Percentiles rank a stretch among this genome's conserved stretches.
phyloP scores from a whole-genome alignment of 208 protist genomes.

The Wallacemonas collosoma region DNA sequence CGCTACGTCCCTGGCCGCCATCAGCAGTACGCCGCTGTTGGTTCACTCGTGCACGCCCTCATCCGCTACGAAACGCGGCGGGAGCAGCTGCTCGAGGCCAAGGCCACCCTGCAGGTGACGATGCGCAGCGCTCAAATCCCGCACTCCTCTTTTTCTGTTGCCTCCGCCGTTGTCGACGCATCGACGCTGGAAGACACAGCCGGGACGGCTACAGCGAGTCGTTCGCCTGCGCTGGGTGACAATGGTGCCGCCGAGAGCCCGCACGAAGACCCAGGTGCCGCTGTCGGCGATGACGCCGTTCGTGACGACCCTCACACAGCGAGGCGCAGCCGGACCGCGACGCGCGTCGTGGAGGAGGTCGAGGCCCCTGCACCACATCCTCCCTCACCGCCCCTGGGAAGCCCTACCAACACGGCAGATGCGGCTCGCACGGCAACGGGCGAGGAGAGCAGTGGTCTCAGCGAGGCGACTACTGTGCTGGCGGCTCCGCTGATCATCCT shows the following conservation, averaged over 20 bases:
- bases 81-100: constrained; percentile 21
- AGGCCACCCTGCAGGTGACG: neutral
- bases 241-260: too few relatives aligned
- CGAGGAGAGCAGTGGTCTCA: constrained; percentile 6
- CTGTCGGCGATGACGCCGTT: too few relatives aligned
- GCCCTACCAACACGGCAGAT: too few relatives aligned
- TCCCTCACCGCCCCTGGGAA: too few relatives aligned
- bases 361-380: too few relatives aligned
- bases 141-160: constrained; percentile 14
- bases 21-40: constrained; percentile 39
- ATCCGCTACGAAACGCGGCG: constrained; percentile 42
- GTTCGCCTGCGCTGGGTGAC: neutral
- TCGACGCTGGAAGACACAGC: neutral
- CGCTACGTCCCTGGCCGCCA: constrained; percentile 36
- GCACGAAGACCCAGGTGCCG: too few relatives aligned
- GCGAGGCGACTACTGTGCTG: constrained; percentile 44
- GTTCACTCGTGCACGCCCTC: constrained; percentile 55
- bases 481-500: constrained; percentile 70
- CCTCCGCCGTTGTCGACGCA: neutral
- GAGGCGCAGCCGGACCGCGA: too few relatives aligned
- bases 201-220: neutral
- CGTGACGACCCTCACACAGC: too few relatives aligned
- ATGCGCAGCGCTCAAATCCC: neutral
- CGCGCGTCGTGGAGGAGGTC: too few relatives aligned
- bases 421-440: neutral